Evolutionary conservation across 164 flowering plant species (phyloP).

Genomic region (Pachysandra terminalis): DNA sequence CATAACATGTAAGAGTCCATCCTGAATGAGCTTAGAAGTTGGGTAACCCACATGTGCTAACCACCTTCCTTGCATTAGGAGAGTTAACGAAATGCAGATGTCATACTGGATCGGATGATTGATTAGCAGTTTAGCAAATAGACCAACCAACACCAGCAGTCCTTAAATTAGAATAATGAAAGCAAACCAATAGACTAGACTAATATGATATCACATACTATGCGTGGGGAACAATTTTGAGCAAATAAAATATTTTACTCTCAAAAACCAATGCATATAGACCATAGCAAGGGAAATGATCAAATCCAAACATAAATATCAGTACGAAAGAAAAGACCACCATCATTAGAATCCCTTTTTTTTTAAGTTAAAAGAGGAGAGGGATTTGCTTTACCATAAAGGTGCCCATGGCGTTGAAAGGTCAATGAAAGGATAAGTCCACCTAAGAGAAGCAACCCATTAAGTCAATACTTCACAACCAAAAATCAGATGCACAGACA

Average conservation of each 20-base stretch:
- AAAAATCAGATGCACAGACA: too few species aligned
- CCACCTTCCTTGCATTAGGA: constrained; percentile 26
- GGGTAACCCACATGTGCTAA: constrained; percentile 12
- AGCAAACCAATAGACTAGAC: background rate
- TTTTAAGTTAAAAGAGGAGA: background rate
- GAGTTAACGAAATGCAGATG: constrained; percentile 20
- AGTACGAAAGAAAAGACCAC: constrained; percentile 21
- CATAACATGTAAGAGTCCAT: background rate
- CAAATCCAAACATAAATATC: constrained; percentile 54
- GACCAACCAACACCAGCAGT: too few species aligned
- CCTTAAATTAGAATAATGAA: background rate
- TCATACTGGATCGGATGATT: too few species aligned
- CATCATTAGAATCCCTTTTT: background rate
- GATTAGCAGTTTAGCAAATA: too few species aligned
- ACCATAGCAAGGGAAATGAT: constrained; percentile 61
- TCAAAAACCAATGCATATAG: constrained; percentile 36
- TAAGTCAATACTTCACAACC: background rate
- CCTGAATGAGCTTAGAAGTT: constrained; percentile 6
- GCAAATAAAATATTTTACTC: constrained; percentile 32
- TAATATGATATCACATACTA: constrained; percentile 26
- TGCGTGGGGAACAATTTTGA: constrained; percentile 48
- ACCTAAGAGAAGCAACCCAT: constrained; percentile 40
- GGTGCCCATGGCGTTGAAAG: constrained; percentile 75
- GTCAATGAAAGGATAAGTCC: constrained; percentile 91
- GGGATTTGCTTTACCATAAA: constrained; percentile 43